A percentile compares a stretch with the other conserved stretches of the same genome.
These are phyloP conservation scores for Bipolaris sorokiniana DNA, from an alignment of 2,329 filamentous ascomycete species.

Conservation along the genomic window DNA sequence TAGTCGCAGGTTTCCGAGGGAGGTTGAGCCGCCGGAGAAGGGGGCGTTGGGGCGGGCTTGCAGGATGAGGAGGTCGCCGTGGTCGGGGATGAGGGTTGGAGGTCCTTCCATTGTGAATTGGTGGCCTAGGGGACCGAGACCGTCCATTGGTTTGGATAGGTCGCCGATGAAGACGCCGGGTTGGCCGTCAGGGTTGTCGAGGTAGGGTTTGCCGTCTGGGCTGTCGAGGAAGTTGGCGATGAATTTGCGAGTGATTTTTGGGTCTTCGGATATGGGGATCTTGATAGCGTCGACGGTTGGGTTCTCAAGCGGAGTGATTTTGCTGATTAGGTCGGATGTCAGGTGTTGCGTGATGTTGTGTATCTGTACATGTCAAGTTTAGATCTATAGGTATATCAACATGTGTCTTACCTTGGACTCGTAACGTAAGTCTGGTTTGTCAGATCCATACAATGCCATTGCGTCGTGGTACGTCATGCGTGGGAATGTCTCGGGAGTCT, in stretches of 20 bases:
- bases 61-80: constrained; percentile 78
- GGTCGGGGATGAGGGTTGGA: constrained; percentile 58
- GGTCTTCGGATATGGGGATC: constrained; percentile 63
- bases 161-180: constrained; percentile 82
- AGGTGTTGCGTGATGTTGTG: constrained; percentile 68
- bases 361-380: constrained; percentile 58
- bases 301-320: constrained; percentile 72
- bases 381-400: constrained; percentile 20
- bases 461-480: constrained; percentile 74
- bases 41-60: constrained; percentile 74
- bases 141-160: constrained; percentile 72
- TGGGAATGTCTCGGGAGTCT: constrained; percentile 57
- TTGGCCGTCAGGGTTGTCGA: constrained; percentile 74
- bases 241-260: constrained; percentile 65
- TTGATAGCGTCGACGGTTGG: constrained; percentile 79
- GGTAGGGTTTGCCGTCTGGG: constrained; percentile 63
- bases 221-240: constrained; percentile 74
- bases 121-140: constrained; percentile 79
- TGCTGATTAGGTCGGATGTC: constrained; percentile 69
- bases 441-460: constrained; percentile 81
- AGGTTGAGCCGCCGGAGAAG: constrained; percentile 74
- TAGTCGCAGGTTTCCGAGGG: constrained; percentile 73
- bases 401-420: constrained; percentile 62
- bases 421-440: constrained; percentile 90
- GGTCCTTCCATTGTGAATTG: constrained; percentile 68